Evolutionary conservation across 306 rosid genomes (phyloP).

Genomic region (Inga oerstediana): DNA sequence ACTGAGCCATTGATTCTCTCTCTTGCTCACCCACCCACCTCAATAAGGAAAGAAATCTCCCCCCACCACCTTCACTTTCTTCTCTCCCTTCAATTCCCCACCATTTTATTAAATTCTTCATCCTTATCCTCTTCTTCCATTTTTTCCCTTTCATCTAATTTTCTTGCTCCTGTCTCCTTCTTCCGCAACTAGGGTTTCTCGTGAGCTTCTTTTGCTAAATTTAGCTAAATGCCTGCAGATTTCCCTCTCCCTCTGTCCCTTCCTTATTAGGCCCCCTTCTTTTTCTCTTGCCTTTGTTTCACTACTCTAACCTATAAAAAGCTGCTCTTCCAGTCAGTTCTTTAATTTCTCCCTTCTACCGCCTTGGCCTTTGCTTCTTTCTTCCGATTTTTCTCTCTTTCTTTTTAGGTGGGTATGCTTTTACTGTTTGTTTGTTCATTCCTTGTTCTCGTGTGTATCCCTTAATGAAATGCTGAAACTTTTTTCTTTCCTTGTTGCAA

Average conservation of each 20-base stretch:
- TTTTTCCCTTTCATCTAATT: background rate
- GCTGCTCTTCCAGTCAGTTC: conserved; percentile 42
- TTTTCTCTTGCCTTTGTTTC: conserved; percentile 21
- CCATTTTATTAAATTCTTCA: background rate
- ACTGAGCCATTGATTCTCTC: background rate
- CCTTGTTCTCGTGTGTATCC: background rate
- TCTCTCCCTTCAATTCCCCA: background rate
- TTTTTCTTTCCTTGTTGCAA: background rate
- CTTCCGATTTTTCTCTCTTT: conserved; percentile 4
- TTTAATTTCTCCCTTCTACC: background rate
- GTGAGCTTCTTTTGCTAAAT: conserved; percentile 36
- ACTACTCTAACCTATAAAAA: background rate
- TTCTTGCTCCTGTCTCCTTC: conserved; percentile 1
- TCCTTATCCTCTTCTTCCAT: background rate
- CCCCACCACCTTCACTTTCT: background rate
- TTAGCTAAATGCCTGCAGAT: conserved; percentile 49
- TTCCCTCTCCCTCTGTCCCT: conserved; percentile 22
- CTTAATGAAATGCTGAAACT: conserved; percentile 4
- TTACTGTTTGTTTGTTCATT: conserved; percentile 24
- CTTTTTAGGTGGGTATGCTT: conserved; percentile 40
- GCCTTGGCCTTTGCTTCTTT: background rate
- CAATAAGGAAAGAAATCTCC: background rate
- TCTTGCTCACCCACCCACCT: background rate
- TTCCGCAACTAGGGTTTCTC: conserved; percentile 30
- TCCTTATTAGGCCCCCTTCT: conserved; percentile 23